A percentile compares a stretch with the other conserved stretches of the same genome.
phyloP scores from a whole-genome alignment of 768 basidiomycete species.

The Mycena chlorophos region DNA sequence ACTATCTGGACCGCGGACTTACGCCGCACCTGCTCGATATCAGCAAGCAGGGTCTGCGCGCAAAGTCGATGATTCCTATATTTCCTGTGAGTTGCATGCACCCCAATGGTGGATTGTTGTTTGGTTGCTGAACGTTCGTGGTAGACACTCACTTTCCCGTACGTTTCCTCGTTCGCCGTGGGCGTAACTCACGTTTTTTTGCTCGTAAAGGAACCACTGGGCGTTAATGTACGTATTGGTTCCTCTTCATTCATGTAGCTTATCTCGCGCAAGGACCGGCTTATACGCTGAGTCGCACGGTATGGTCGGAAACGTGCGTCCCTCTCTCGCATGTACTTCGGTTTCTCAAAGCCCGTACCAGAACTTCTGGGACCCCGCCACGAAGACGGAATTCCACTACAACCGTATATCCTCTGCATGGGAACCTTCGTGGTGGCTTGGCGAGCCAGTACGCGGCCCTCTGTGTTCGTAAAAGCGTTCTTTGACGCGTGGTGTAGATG shows the following conservation, averaged over 20 bases:
- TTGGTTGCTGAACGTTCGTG: not conserved
- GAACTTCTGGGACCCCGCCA: conserved; percentile 86
- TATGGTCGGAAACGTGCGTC: conserved; percentile 80
- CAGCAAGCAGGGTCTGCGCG: conserved; percentile 79
- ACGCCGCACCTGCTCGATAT: conserved; percentile 83
- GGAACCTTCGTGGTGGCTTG: conserved; percentile 80
- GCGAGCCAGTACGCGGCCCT: conserved; percentile 67
- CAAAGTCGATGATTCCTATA: conserved; percentile 83
- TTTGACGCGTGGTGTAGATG: conserved; percentile 49
- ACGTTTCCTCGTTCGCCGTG: conserved; percentile 1
- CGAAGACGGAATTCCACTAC: conserved; percentile 68
- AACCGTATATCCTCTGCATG: conserved; percentile 60
- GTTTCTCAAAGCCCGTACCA: conserved; percentile 28
- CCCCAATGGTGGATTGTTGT: not conserved
- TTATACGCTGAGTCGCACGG: conserved; percentile 89
- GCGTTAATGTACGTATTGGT: conserved; percentile 66
- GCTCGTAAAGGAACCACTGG: conserved; percentile 79
- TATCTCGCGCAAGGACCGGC: conserved; percentile 64
- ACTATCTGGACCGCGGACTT: conserved; percentile 82
- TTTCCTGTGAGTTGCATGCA: conserved; percentile 79
- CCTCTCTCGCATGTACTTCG: not conserved
- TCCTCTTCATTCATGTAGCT: not conserved
- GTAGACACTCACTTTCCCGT: conserved; percentile 90
- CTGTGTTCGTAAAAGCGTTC: not conserved
- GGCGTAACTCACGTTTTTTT: conserved; percentile 3